Evolutionary conservation across 495 filamentous ascomycete species (phyloP), one percentile per base, ranked within the genome.

Genomic region (Venustampulla echinocandica): DNA sequence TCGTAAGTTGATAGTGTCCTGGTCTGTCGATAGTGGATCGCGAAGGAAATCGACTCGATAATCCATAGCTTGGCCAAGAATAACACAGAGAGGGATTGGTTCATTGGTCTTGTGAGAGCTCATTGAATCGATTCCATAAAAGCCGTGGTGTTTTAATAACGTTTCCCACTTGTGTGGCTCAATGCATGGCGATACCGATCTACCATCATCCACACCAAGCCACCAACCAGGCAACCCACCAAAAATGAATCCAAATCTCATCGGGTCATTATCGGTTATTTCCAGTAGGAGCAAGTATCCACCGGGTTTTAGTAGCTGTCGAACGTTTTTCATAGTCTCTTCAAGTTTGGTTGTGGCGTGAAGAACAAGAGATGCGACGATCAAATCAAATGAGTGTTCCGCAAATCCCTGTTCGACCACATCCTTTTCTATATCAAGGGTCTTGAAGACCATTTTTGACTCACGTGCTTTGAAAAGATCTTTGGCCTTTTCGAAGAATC

Each of bases 161-260:
- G 14, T 4, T 20, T 70, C 38, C 76, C 74, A 79, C 22, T 59
- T 21, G 0, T 47, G 48, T 0, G 49, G 27, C 1, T 55, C 48
- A 10, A 72, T 32, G 20, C 44, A 63, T 0, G 75, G 73, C 0
- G 63, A 55, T 0, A 58, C 46, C 0, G 20, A 53, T 3, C 73
- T 55, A 1, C 60, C 66, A 9, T 73, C 61, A 5, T 69, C 48
- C 18, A 49, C 44, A 7, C 73, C 69, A n/a, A 68, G 46, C 73
- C 74, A 80, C 76, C 76, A 80, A 0, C 65, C 71, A 5, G 68
- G 63, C 0, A 77, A 51, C 1, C 52, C 52, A 15, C 65, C 64
- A 4, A 76, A 59, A 15, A 45, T 37, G 14, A 47, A 37, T 6
- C 20, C 23, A 5, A 5, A 36, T 17, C 28, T 36, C 17, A 54